Conservation (phyloP, 2,329 filamentous ascomycete genomes). For the Trichoderma gracile region DNA sequence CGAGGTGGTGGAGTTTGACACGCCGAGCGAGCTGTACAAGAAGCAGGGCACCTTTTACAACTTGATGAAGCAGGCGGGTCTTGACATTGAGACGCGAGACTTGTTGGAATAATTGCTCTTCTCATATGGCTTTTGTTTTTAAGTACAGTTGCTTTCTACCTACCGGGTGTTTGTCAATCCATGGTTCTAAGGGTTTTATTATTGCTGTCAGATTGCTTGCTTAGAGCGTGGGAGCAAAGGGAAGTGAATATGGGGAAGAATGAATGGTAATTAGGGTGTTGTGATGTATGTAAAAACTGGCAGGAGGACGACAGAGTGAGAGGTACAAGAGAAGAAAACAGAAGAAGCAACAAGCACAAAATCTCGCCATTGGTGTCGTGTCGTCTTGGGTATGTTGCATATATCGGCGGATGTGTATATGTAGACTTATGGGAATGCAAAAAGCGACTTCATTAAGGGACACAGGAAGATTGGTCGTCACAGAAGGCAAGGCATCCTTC, state of each 20-base stretch:
- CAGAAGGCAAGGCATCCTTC: too few relatives aligned
- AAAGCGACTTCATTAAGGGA: too few relatives aligned
- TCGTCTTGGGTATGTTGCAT: too few relatives aligned
- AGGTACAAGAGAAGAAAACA: not conserved
- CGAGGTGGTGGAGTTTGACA: slow-evolving; percentile 89
- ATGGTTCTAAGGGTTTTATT: not conserved
- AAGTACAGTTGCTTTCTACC: not conserved
- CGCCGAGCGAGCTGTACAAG: slow-evolving; percentile 74
- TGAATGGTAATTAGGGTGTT: not conserved
- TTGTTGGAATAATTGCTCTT: too few relatives aligned
- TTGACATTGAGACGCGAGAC: slow-evolving; percentile 50
- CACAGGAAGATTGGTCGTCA: too few relatives aligned
- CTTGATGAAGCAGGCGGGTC: slow-evolving; percentile 85
- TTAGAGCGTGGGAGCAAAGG: too few relatives aligned
- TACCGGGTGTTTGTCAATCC: not conserved
- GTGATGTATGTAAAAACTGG: slow-evolving; percentile 11
- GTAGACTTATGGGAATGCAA: too few relatives aligned
- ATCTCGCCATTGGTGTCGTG: too few relatives aligned
- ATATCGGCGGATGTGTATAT: too few relatives aligned
- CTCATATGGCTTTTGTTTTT: not conserved
- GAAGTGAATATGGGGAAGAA: not conserved
- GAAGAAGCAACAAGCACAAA: too few relatives aligned
- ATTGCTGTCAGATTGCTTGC: not conserved
- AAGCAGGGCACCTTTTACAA: slow-evolving; percentile 80
- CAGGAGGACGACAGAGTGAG: not conserved